Conservation (phyloP, 2,329 filamentous ascomycete genomes). For the Zarea fungicola region DNA sequence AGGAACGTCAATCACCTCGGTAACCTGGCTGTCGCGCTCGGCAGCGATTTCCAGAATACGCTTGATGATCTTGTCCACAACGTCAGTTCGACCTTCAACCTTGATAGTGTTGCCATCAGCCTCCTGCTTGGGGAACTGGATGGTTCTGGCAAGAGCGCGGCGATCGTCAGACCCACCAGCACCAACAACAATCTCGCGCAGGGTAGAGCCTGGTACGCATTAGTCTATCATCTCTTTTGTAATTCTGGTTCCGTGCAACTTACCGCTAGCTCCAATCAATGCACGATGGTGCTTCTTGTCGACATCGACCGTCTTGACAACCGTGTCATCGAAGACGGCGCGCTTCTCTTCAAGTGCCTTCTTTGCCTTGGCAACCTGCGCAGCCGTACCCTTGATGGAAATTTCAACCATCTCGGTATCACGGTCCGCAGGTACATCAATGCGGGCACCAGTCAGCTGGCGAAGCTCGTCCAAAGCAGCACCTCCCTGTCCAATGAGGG, state of each 20-base stretch:
- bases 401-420: conserved; percentile 78
- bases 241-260: conserved; percentile 31
- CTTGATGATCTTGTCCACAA: conserved; percentile 85
- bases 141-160: conserved; percentile 77
- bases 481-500: conserved; percentile 85
- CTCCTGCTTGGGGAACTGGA: conserved; percentile 91
- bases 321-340: conserved; percentile 82
- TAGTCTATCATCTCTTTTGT: conserved; percentile 26
- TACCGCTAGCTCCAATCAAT: conserved; percentile 84
- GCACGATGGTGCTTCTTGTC: conserved; percentile 90
- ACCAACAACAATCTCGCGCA: conserved; percentile 78
- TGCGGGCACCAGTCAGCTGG: conserved; percentile 76
- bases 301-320: conserved; percentile 79
- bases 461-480: conserved; percentile 87
- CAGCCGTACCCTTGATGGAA: conserved; percentile 85
- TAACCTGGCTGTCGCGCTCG: conserved; percentile 79
- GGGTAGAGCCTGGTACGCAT: conserved; percentile 63
- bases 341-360: conserved; percentile 84
- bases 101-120: conserved; percentile 77
- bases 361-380: conserved; percentile 86
- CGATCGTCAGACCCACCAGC: conserved; percentile 88
- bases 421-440: conserved; percentile 81
- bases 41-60: conserved; percentile 76
- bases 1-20: conserved; percentile 73
- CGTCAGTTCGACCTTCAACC: conserved; percentile 74